Evolutionary conservation across 2,329 filamentous ascomycete species (phyloP), one percentile per base, ranked within the genome.

Genomic region (Aureobasidium pullulans): DNA sequence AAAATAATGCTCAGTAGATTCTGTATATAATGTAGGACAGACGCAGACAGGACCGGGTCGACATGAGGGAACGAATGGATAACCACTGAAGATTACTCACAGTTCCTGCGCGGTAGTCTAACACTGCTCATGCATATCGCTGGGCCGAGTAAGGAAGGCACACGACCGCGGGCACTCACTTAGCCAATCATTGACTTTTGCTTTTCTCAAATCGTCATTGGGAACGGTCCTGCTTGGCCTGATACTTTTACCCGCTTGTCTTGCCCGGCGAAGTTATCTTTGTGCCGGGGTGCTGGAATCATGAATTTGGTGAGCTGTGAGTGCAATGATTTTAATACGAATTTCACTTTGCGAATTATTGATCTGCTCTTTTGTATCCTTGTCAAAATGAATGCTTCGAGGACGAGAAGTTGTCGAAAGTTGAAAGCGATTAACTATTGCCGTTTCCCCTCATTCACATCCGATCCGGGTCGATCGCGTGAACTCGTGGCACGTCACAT

Each of bases 161-260:
- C 39, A 54, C 50, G 37, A 54, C 50, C 50, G 37, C 50, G 50
- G 50, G n/a, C 28, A 6, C 10, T 31, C 40, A 11, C 19, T 37
- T 32, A 36, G 29, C 50, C 50, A 54, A 54, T 54, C 50, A 31
- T 32, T 31, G 8, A 39, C 28, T 54, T 54, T 54, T 54, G 50
- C 50, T 54, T 54, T 54, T 54, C 50, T 34, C 28, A n/a, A 31
- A 37, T 52, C 49, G 49, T 54, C 50, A 43, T 54, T 4, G n/a
- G 15, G 40, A 52, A 52, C 32, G 32, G 48, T 6, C 19, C 23
- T 50, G 48, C 48, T 50, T 50, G 34, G 48, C 48, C 11, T 23
- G 49, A 53, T 42, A 54, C 50, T 23, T 43, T 19, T 32, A 15
- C 23, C 49, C 23, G 49, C 36, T 15, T 19, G n/a, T 52, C 13